Conservation (phyloP, 2,329 filamentous ascomycete genomes). For the Immersiporthe knoxdaviesiana region DNA sequence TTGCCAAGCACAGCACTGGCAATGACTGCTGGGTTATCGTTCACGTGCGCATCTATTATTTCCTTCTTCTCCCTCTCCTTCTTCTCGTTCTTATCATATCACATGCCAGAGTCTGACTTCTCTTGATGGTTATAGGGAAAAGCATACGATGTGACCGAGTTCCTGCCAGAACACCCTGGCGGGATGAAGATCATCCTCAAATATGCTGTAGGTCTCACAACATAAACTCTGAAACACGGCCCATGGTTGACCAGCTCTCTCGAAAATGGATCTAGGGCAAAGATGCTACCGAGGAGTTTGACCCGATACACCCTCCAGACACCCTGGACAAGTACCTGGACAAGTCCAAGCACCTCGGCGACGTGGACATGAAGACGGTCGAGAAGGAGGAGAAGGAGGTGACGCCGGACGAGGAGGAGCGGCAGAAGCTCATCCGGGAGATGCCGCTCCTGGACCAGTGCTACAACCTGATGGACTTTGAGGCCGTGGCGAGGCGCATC, state of each 20-base stretch:
- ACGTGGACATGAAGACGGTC: slow-evolving; percentile 81
- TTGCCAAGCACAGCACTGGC: slow-evolving; percentile 73
- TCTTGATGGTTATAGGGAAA: slow-evolving; percentile 58
- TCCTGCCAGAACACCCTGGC: slow-evolving; percentile 89
- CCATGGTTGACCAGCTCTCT: background rate
- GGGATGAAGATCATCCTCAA: slow-evolving; percentile 93
- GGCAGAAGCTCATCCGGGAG: slow-evolving; percentile 71
- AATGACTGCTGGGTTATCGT: slow-evolving; percentile 93
- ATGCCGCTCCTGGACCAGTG: slow-evolving; percentile 86
- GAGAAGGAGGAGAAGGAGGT: slow-evolving; percentile 67
- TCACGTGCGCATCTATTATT: slow-evolving; percentile 56
- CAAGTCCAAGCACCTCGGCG: slow-evolving; percentile 83
- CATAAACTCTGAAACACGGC: background rate
- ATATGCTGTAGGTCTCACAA: slow-evolving; percentile 65
- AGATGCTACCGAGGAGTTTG: slow-evolving; percentile 90
- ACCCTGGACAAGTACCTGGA: slow-evolving; percentile 86
- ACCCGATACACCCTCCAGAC: slow-evolving; percentile 85
- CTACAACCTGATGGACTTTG: slow-evolving; percentile 95
- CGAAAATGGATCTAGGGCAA: slow-evolving; percentile 62
- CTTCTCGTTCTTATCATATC: too few species aligned
- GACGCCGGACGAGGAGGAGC: slow-evolving; percentile 63
- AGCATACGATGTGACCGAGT: slow-evolving; percentile 88
- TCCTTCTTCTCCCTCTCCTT: background rate
- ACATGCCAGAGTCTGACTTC: slow-evolving; percentile 26
- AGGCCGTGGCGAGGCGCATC: slow-evolving; percentile 82